Percentiles rank a stretch among this genome's conserved stretches.
These are phyloP conservation scores for Nadsonia fulvescens DNA, from an alignment of 805 yeast species.

Conservation along the genomic window DNA sequence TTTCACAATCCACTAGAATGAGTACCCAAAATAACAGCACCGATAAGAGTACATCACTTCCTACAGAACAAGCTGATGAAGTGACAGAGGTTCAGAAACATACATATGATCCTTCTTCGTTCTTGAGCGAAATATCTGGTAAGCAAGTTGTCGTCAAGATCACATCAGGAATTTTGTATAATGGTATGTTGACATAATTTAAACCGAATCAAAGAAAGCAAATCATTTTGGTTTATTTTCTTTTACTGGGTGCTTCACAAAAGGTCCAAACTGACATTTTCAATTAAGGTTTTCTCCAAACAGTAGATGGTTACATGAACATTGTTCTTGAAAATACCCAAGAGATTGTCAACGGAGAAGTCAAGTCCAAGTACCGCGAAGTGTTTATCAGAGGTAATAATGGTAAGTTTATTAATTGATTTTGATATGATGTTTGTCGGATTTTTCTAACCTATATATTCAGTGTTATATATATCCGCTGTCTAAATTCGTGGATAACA, in stretches of 20 bases:
- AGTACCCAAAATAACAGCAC: too few relatives aligned
- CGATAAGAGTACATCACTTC: too few relatives aligned
- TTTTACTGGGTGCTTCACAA: too few relatives aligned
- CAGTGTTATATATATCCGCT: constrained; percentile 17
- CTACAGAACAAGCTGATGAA: too few relatives aligned
- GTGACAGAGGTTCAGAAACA: too few relatives aligned
- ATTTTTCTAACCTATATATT: constrained; percentile 3
- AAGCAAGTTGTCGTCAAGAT: constrained; percentile 66
- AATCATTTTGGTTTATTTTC: neutral
- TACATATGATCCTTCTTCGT: constrained; percentile 47
- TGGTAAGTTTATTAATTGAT: constrained; percentile 30
- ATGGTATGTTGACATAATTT: constrained; percentile 28
- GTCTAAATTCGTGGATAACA: constrained; percentile 7
- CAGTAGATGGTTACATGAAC: constrained; percentile 95
- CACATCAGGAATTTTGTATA: constrained; percentile 73
- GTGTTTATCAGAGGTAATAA: constrained; percentile 78
- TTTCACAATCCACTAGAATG: too few relatives aligned
- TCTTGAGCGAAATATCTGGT: constrained; percentile 65
- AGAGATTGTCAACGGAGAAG: constrained; percentile 38
- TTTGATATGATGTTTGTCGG: neutral
- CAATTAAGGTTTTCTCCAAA: constrained; percentile 57
- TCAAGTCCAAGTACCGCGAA: constrained; percentile 36
- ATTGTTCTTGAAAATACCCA: constrained; percentile 65
- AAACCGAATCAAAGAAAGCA: constrained; percentile 1
- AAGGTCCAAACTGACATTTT: constrained; percentile 77